phyloP scores from a whole-genome alignment of 352 stramenopile species.

The Phytopythium boreale region DNA sequence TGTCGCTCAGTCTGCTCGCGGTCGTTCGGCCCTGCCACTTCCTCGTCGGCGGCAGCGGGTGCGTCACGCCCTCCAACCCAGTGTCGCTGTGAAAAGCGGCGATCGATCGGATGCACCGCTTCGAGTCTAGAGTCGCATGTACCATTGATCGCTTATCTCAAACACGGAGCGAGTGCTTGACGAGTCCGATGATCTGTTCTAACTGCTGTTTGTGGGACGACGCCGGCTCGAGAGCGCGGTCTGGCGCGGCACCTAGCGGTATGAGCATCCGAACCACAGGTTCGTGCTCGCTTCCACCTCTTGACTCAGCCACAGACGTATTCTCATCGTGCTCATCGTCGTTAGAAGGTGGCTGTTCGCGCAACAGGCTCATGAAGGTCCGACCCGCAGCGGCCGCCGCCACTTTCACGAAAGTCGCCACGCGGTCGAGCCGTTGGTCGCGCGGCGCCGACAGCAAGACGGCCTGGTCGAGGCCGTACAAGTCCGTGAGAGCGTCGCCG shows the following conservation, averaged over 20 bases:
- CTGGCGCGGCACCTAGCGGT: neutral
- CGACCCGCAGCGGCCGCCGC: slow-evolving; percentile 11
- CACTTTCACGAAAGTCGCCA: slow-evolving; percentile 20
- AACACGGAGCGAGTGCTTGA: slow-evolving; percentile 29
- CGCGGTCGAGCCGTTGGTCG: slow-evolving; percentile 11
- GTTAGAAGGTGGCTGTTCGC: neutral
- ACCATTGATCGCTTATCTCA: neutral
- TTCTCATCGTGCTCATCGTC: neutral
- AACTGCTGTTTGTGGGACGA: slow-evolving; percentile 42
- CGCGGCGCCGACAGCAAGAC: slow-evolving; percentile 1
- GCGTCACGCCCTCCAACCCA: slow-evolving; percentile 9
- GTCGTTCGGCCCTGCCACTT: slow-evolving; percentile 59
- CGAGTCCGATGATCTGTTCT: slow-evolving; percentile 51
- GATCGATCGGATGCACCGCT: no score
- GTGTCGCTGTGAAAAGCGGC: neutral
- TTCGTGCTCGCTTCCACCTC: neutral
- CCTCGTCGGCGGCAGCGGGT: slow-evolving; percentile 63
- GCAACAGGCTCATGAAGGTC: slow-evolving; percentile 2
- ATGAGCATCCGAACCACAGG: neutral
- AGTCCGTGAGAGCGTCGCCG: slow-evolving; percentile 12
- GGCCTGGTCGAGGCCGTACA: slow-evolving; percentile 14
- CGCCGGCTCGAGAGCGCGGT: neutral
- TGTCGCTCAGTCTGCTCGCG: slow-evolving; percentile 57
- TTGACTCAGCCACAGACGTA: neutral
- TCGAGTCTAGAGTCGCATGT: neutral